phyloP scores from a whole-genome alignment of 768 basidiomycete species.

The Mycena kentingensis region DNA sequence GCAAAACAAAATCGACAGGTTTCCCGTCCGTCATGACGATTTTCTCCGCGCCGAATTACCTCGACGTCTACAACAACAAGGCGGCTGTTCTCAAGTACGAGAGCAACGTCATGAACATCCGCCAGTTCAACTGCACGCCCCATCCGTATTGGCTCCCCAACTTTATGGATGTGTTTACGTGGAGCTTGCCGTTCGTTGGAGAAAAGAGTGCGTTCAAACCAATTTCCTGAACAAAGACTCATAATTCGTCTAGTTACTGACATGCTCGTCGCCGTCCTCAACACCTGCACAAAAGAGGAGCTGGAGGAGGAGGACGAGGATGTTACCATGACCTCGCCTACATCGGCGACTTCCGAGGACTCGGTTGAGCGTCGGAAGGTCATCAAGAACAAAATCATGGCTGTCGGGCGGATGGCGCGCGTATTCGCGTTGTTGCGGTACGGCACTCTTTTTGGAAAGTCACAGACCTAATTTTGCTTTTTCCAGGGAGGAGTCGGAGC shows the following conservation, averaged over 20 bases:
- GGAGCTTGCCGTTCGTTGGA: constrained; percentile 97
- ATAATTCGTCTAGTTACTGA: constrained; percentile 76
- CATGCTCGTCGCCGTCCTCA: constrained; percentile 96
- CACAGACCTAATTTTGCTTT: background rate
- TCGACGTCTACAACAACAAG: constrained; percentile 99
- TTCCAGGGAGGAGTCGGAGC: constrained; percentile 92
- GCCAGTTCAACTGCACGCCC: constrained; percentile 96
- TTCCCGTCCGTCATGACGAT: constrained; percentile 99
- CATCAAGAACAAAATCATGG: constrained; percentile 99
- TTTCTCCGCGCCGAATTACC: constrained; percentile 97
- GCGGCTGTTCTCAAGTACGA: constrained; percentile 99
- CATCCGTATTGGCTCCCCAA: constrained; percentile 99
- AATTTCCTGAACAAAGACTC: background rate
- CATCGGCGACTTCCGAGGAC: constrained; percentile 47
- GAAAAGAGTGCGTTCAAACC: constrained; percentile 76
- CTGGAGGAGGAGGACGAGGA: constrained; percentile 73
- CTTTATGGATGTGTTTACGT: constrained; percentile 99
- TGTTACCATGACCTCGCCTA: constrained; percentile 41
- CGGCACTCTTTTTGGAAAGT: constrained; percentile 29
- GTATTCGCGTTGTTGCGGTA: constrained; percentile 95
- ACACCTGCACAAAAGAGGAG: constrained; percentile 95
- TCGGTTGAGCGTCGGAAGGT: constrained; percentile 76
- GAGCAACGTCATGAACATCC: constrained; percentile 97
- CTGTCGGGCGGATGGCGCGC: constrained; percentile 93
- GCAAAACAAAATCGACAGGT: constrained; percentile 96